Conservation (phyloP, 2,329 filamentous ascomycete species). For the Fusarium pininemorale region DNA sequence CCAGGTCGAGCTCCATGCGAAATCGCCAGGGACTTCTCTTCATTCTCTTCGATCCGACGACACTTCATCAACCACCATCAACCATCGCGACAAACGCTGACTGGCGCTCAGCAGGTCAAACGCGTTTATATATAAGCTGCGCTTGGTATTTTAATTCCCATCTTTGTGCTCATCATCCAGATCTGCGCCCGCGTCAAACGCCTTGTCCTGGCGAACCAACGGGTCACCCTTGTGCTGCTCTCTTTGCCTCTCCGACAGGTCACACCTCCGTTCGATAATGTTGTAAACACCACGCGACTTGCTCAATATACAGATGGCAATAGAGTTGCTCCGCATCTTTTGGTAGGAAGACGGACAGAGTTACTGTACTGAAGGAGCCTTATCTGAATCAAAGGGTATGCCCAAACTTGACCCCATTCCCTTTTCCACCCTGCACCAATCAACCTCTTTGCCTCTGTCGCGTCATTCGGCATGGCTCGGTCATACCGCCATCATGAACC, state of each 20-base stretch:
- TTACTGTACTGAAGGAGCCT: conserved; percentile 20
- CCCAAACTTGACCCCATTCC: conserved; percentile 40
- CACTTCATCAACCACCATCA: conserved; percentile 45
- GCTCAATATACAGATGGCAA: conserved; percentile 42
- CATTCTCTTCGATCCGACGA: conserved; percentile 42
- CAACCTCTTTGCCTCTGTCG: conserved; percentile 32
- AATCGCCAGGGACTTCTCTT: conserved; percentile 45
- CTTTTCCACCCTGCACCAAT: conserved; percentile 27
- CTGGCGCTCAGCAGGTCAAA: conserved; percentile 34
- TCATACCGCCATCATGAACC: conserved; percentile 35
- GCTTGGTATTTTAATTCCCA: conserved; percentile 25
- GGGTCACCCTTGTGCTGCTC: conserved; percentile 35
- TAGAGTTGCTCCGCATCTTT: conserved; percentile 27
- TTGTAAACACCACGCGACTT: conserved; percentile 47
- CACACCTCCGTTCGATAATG: conserved; percentile 43
- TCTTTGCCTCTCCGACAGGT: conserved; percentile 35
- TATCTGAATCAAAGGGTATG: conserved; percentile 48
- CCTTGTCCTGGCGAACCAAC: conserved; percentile 23
- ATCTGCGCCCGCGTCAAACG: conserved; percentile 22
- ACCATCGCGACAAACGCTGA: conserved; percentile 41
- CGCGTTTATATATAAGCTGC: conserved; percentile 35
- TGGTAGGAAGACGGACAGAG: conserved; percentile 43
- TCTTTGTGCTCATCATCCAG: conserved; percentile 22
- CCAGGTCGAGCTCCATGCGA: conserved; percentile 32
- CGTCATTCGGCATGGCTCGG: conserved; percentile 32